Conservation (phyloP, 495 filamentous ascomycete genomes). For the Glutinoglossum americanum region DNA sequence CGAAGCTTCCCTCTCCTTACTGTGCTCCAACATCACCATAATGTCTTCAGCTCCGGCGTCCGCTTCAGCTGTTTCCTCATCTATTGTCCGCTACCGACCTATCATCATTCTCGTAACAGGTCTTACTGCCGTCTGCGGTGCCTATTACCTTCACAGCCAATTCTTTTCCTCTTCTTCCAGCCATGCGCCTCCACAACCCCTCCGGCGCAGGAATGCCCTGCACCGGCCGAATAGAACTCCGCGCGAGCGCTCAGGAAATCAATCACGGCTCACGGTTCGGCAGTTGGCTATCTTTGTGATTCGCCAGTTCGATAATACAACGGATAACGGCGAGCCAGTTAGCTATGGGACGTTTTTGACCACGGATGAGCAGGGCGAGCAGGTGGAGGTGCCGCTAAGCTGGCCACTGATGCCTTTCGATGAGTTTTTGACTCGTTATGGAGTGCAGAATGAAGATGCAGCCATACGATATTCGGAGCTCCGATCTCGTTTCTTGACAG, state of each 20-base stretch:
- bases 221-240: background rate
- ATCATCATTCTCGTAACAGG: conserved; percentile 27
- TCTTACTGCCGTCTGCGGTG: conserved; percentile 26
- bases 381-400: background rate
- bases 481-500: background rate
- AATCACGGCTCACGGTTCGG: background rate
- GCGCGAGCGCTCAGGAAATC: background rate
- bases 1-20: background rate
- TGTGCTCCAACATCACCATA: background rate
- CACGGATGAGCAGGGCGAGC: background rate
- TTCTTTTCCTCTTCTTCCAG: conserved; percentile 12
- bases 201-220: conserved; percentile 26
- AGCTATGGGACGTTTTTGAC: background rate
- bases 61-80: conserved; percentile 7
- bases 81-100: conserved; percentile 26
- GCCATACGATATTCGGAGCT: background rate
- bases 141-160: conserved; percentile 25
- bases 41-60: conserved; percentile 3
- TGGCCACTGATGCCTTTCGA: background rate
- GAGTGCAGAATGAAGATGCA: background rate
- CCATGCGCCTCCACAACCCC: conserved; percentile 9
- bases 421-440: background rate
- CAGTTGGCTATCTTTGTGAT: background rate
- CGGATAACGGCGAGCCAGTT: background rate
- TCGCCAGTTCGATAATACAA: background rate